Evolutionary conservation across 2,329 filamentous ascomycete genomes (phyloP), one percentile per base, ranked within the genome.

Genomic region (Penicillium sp.): DNA sequence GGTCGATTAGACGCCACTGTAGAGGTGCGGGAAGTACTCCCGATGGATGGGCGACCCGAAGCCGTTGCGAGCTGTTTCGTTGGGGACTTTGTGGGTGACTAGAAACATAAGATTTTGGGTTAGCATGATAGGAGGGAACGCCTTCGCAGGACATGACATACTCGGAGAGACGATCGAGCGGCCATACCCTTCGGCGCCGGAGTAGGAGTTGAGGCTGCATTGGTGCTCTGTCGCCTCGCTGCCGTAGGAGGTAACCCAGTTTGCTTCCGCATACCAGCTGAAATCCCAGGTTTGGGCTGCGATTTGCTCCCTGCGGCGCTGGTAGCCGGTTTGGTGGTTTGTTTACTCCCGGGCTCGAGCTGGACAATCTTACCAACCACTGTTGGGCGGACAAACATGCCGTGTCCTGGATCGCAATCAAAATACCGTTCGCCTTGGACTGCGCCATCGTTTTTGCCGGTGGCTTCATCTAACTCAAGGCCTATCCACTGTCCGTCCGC

Each of bases 381-480:
- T 51, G 82, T 77, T 31, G 90, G 86, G 59, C 90, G 84, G 52
- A 97, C 83, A 67, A 99, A 97, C 85, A 99, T 94, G 80, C 90
- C 84, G 82, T 87, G 74, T 70, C 82, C 75, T 42, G 78, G 75
- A 46, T 80, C 72, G 64, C 93, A 97, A 47, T 92, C 85, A 65
- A 96, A 97, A 71, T 97, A 97, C 21, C 90, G 81, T 69, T 90
- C 84, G 58, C 91, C 92, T 72, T 93, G 85, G 45, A 97, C 90
- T 52, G 89, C 88, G 61, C 93, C 93, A 80, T 97, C 91, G 66
- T 97, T 97, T 79, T 97, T 97, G 32, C 94, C 93, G 21, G 82
- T 84, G 50, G 86, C 80, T 45, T 90, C 88, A 50, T 91, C 86
- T 54, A 97, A 83, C 77, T 96, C 92, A 56, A 97, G 84, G 60